Percentiles rank a stretch among this genome's conserved stretches.
phyloP scores from a whole-genome alignment of 805 yeast genomes.

The Myxozyma udenii region DNA sequence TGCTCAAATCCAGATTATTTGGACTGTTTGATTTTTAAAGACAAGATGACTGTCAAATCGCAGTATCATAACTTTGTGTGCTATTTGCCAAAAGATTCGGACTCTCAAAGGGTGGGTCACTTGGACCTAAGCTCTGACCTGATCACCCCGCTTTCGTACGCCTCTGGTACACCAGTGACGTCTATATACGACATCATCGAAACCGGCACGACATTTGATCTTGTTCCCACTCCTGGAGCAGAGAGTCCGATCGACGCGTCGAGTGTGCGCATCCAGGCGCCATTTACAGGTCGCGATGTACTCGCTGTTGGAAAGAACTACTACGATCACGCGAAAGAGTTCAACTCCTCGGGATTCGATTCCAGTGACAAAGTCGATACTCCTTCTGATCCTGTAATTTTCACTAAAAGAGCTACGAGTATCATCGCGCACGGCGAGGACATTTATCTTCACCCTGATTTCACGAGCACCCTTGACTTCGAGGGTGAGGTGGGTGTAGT shows the following conservation, averaged over 20 bases:
- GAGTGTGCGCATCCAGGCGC: conserved; percentile 5
- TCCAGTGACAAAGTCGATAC: conserved; percentile 23
- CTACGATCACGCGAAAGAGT: conserved; percentile 23
- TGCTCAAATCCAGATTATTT: no score
- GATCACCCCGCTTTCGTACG: conserved; percentile 19
- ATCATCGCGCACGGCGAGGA: conserved; percentile 16
- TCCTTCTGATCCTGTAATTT: conserved; percentile 20
- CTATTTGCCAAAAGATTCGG: conserved; percentile 1
- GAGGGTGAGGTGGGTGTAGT: conserved; percentile 56
- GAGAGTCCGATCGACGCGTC: not conserved
- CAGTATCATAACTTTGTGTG: conserved; percentile 1
- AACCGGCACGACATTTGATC: conserved; percentile 4
- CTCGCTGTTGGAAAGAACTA: conserved; percentile 25
- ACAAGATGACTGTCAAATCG: not conserved
- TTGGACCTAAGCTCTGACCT: conserved; percentile 10
- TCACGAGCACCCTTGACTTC: conserved; percentile 43
- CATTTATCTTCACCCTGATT: conserved; percentile 12
- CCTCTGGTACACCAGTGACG: conserved; percentile 19
- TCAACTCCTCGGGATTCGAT: conserved; percentile 23
- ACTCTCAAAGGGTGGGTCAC: conserved; percentile 7
- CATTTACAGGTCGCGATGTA: conserved; percentile 16
- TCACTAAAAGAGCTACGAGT: conserved; percentile 18
- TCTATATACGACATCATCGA: conserved; percentile 16
- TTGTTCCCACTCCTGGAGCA: not conserved
- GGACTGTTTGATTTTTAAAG: no score